A percentile compares a stretch with the other conserved stretches of the same genome.
Conservation (phyloP, 257 asterid species). For the Gynochthodes officinalis region DNA sequence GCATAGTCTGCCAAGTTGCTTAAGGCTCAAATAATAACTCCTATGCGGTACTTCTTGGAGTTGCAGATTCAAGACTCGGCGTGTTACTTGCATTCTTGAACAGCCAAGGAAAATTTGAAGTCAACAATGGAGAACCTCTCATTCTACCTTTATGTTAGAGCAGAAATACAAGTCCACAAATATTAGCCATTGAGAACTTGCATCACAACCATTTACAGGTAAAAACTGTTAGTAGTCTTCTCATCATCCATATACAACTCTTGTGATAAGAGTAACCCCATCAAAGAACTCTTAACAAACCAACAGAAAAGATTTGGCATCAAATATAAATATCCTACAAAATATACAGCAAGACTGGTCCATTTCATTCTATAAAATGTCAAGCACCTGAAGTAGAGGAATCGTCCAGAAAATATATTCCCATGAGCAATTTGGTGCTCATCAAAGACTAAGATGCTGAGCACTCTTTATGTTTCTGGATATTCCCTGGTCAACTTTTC, state of each 20-base stretch:
- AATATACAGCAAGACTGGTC: not conserved
- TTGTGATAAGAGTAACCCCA: not conserved
- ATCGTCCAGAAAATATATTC: not conserved
- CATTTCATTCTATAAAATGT: not conserved
- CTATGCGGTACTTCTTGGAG: no score
- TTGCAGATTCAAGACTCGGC: no score
- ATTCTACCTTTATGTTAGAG: not conserved
- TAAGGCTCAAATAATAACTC: no score
- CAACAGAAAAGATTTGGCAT: not conserved
- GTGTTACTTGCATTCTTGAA: no score
- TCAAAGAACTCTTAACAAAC: constrained; percentile 6
- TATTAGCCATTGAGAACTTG: not conserved
- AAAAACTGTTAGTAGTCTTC: not conserved
- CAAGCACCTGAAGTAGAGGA: not conserved
- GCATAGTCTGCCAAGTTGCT: no score
- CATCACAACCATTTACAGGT: not conserved
- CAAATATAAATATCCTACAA: not conserved
- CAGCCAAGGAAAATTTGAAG: not conserved
- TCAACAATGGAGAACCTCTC: not conserved
- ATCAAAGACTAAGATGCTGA: constrained; percentile 71
- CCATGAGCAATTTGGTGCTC: constrained; percentile 12
- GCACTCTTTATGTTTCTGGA: constrained; percentile 46
- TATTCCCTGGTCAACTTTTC: constrained; percentile 41
- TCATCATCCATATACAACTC: no score
- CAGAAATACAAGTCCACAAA: not conserved